Base-by-base conservation (phyloP, 2,329 filamentous ascomycete species). In the Claviceps sp. region DNA sequence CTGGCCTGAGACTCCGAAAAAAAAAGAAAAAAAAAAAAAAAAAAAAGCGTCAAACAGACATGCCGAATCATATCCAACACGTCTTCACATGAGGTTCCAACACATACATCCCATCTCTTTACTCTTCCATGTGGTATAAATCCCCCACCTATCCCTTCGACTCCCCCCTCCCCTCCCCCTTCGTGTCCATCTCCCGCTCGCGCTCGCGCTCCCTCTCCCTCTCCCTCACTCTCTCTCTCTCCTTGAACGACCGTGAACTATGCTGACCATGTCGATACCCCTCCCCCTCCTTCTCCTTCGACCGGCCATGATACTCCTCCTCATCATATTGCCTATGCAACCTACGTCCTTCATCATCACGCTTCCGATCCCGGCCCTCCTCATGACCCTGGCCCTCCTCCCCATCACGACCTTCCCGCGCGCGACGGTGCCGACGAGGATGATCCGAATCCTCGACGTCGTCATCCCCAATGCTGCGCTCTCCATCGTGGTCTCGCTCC, bases 401-500 rank as follows among this genome's bases (percentile, higher is more conserved):
- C 1, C 58, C 54, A 14, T 61, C 59, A 37, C 29, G 29, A 4
- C 29, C 29, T 34, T 34, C 29, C 9, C 56, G 55, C 23, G 47
- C 52, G 39, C 42, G 51, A 11, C 29, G 48, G 29, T 39, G 48
- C n/a, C 38, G 47, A 47, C 57, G 54, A 26, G 55, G 59, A 39
- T 58, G 58, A 45, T 58, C 57, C 45, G 57, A 55, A 40, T 61
- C 55, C 1, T 58, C 54, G 23, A 48, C 50, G 20, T 54, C 54
- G 20, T 52, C 50, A 26, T 52, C 54, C n/a, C 48, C 54, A 4
- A 50, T n/a, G 38, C 39, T 45, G 26, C 46, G 46, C 26, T 54
- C 52, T 17, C 50, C 39, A 37, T 54, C 50, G 2, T 45, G 42
- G 3, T 51, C 46, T 23, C 62, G 58, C n/a, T 71, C 68, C 4